phyloP scores from a whole-genome alignment of 805 yeast genomes.

The Suhomyces tanzawaensis region DNA sequence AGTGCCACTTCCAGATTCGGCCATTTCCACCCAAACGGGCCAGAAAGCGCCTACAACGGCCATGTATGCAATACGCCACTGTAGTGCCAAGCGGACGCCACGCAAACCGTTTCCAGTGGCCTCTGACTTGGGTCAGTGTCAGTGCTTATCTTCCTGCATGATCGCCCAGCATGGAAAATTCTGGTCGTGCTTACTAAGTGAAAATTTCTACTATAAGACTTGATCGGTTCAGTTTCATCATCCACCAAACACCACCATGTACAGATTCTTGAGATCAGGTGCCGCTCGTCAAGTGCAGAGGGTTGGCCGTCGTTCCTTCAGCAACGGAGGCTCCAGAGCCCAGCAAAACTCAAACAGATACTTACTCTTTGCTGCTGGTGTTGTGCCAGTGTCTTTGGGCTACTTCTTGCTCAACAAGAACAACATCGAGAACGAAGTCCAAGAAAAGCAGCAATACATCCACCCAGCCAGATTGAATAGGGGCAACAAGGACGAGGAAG shows the following conservation, averaged over 20 bases:
- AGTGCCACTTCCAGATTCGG: no score
- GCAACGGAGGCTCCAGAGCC: slow-evolving; percentile 6
- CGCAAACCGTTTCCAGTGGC: no score
- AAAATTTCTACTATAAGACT: background rate
- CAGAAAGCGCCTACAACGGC: no score
- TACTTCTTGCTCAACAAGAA: slow-evolving; percentile 9
- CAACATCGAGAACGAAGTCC: slow-evolving; percentile 2
- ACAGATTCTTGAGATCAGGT: slow-evolving; percentile 18
- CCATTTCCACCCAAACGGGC: no score
- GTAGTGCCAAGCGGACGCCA: no score
- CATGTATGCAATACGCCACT: no score
- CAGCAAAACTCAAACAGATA: slow-evolving; percentile 8
- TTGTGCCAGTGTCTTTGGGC: slow-evolving; percentile 12
- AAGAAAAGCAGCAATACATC: background rate
- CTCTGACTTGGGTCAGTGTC: background rate
- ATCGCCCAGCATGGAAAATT: slow-evolving; percentile 6
- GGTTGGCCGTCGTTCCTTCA: slow-evolving; percentile 11
- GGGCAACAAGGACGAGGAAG: slow-evolving; percentile 8
- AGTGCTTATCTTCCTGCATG: slow-evolving; percentile 2
- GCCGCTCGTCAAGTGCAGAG: slow-evolving; percentile 13
- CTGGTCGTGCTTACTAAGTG: background rate
- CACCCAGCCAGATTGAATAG: slow-evolving; percentile 1
- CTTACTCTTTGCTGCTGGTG: slow-evolving; percentile 13
- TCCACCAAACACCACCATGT: slow-evolving; percentile 13
- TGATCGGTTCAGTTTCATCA: background rate